These are phyloP conservation scores for Hemisphaericaspora lyxosophila DNA, from an alignment of 1,139 yeast species.

Conservation along the genomic window DNA sequence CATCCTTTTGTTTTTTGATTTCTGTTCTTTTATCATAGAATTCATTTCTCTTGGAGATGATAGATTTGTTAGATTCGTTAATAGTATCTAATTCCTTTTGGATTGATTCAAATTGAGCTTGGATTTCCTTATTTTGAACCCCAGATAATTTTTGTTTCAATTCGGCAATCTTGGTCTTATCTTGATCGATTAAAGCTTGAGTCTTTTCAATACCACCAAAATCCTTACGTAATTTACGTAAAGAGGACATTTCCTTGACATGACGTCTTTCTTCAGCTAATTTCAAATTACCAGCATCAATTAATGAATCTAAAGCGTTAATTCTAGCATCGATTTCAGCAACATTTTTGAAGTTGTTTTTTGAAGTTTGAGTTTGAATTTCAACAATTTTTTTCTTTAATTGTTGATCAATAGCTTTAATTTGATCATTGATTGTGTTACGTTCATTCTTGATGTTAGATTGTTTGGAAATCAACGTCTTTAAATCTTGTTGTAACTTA, in stretches of 20 bases:
- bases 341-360: conserved; percentile 66
- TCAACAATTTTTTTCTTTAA: conserved; percentile 79
- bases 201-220: conserved; percentile 70
- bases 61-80: conserved; percentile 58
- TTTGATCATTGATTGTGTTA: conserved; percentile 65
- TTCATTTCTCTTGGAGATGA: conserved; percentile 64
- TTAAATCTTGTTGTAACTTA: conserved; percentile 63
- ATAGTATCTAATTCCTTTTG: conserved; percentile 64
- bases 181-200: conserved; percentile 79
- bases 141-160: conserved; percentile 68
- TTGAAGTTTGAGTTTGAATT: conserved; percentile 68
- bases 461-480: conserved; percentile 64
- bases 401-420: conserved; percentile 66
- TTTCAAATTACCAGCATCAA: conserved; percentile 78
- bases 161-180: conserved; percentile 72
- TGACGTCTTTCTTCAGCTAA: conserved; percentile 89
- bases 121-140: conserved; percentile 64
- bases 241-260: conserved; percentile 80
- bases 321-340: conserved; percentile 81
- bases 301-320: conserved; percentile 65
- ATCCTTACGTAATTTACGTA: conserved; percentile 81
- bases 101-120: conserved; percentile 58
- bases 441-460: conserved; percentile 70
- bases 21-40: conserved; percentile 67
- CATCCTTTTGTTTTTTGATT: conserved; percentile 69